Base-by-base conservation (phyloP, 768 basidiomycete species). In the Tricholoma matsutake region DNA sequence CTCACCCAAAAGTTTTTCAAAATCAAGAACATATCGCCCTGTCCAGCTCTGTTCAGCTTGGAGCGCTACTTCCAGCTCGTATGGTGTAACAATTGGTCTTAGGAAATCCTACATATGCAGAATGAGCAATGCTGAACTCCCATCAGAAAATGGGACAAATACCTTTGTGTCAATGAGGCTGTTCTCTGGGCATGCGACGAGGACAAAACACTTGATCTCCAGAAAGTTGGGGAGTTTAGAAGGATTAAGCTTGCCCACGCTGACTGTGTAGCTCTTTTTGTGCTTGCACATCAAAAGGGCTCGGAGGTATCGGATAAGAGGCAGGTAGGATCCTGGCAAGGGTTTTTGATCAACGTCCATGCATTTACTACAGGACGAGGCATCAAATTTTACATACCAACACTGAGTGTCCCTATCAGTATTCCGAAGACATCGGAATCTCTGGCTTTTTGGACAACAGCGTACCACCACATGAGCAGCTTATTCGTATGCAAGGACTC, bases 401-500 rank as follows among this genome's bases (percentile, higher is more conserved):
- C 89, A 45, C 96, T 94, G 13, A 98, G 83, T 1, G 96, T 97
- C 10, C 95, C 96, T 1, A 98, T 91, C 3, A 98, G 85, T 49
- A 98, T 94, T 0, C 96, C 97, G 64, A 97, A 92, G 0, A 98
- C 92, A 65, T 98, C 95, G 0, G 95, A 90, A 64, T 95, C 91
- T 47, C 92, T 83, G 2, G 96, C 94, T 65, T 86, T 88, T 70
- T 96, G 95, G 4, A 98, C 84, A 1, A 83, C 78, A 2, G 87
- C 91, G 63, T 98, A 97, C 13, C 97, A 86, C 0, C 92, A 85
- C 89, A 96, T 96, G 13, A 98, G 83, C 4, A 97, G 76, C 56
- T 80, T 86, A 65, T 96, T 96, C 4, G 93, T 90, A 25, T 81
- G 79, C 0, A 72, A 73, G 0, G 91, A 92, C 63, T 92, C 86